These are phyloP conservation scores for Stenocarpella maydis DNA, from an alignment of 2,329 filamentous ascomycete genomes.

Conservation along the genomic window DNA sequence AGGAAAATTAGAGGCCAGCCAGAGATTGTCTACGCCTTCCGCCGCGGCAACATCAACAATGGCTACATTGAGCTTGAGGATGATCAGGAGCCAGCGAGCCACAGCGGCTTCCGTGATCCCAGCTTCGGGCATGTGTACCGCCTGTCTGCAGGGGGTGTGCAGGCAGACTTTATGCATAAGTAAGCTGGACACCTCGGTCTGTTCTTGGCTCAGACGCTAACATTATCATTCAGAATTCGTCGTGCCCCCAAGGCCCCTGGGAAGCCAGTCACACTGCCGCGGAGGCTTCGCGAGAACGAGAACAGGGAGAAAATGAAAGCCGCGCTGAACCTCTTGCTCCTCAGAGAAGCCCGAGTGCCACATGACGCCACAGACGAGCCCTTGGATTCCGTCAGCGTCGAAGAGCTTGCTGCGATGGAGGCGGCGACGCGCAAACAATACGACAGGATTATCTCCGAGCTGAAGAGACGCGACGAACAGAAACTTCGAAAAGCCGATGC, in stretches of 20 bases:
- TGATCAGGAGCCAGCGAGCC: slow-evolving; percentile 50
- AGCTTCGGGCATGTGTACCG: slow-evolving; percentile 29
- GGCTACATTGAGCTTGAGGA: slow-evolving; percentile 75
- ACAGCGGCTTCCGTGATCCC: slow-evolving; percentile 45
- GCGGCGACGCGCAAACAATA: slow-evolving; percentile 15
- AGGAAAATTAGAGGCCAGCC: slow-evolving; percentile 66
- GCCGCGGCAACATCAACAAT: slow-evolving; percentile 74
- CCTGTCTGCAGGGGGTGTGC: slow-evolving; percentile 21
- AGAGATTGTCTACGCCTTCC: slow-evolving; percentile 59
- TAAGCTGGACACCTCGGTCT: not conserved
- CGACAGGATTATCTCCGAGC: slow-evolving; percentile 21
- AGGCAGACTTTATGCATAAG: slow-evolving; percentile 33
- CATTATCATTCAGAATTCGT: not conserved
- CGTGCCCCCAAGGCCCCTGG: not conserved
- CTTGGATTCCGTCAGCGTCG: slow-evolving; percentile 10
- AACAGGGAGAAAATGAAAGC: slow-evolving; percentile 8
- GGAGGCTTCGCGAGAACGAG: not conserved
- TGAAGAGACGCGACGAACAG: not conserved
- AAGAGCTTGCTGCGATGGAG: slow-evolving; percentile 27
- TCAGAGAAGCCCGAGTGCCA: not conserved
- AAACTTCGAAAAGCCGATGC: not conserved
- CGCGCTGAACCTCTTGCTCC: slow-evolving; percentile 3
- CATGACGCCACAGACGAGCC: not conserved
- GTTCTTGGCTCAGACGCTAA: not conserved
- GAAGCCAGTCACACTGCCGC: slow-evolving; percentile 12